These are phyloP conservation scores for Aspergillus olivimuriae DNA, from an alignment of 495 filamentous ascomycete genomes.

Conservation along the genomic window DNA sequence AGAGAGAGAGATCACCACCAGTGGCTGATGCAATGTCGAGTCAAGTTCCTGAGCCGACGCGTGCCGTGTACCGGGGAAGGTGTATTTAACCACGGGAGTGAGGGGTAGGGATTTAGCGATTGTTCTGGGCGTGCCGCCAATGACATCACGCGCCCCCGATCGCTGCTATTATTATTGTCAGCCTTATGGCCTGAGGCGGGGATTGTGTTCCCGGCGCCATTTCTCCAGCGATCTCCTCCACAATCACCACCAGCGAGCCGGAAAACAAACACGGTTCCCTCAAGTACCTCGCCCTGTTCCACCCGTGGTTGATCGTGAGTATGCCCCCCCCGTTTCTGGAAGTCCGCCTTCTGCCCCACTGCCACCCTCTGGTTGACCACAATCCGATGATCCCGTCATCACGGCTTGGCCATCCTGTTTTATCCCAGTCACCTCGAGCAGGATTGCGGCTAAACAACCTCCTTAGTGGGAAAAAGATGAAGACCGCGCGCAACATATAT, in stretches of 20 bases:
- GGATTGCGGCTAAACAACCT: too few relatives aligned
- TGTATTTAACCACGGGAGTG: too few relatives aligned
- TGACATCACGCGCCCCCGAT: not conserved
- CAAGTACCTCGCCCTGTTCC: too few relatives aligned
- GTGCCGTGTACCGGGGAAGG: too few relatives aligned
- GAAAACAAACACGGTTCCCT: too few relatives aligned
- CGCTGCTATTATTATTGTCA: not conserved
- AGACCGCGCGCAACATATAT: constrained; percentile 42
- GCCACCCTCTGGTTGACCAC: not conserved
- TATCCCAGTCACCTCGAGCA: not conserved
- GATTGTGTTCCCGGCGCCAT: not conserved
- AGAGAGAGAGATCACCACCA: not conserved
- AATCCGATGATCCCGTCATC: not conserved
- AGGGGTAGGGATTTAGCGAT: not conserved
- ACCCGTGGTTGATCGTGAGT: not conserved
- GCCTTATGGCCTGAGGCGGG: not conserved
- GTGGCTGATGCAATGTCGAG: too few relatives aligned
- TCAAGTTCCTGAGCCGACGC: too few relatives aligned
- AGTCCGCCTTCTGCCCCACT: not conserved
- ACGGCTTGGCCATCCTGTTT: not conserved
- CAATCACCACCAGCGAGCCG: too few relatives aligned
- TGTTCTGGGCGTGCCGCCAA: not conserved
- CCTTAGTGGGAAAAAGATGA: constrained; percentile 24
- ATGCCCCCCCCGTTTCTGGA: not conserved
- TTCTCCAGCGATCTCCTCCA: too few relatives aligned